Conservation (phyloP, 768 basidiomycete genomes). For the Porphyrellus cyaneotinctus region DNA sequence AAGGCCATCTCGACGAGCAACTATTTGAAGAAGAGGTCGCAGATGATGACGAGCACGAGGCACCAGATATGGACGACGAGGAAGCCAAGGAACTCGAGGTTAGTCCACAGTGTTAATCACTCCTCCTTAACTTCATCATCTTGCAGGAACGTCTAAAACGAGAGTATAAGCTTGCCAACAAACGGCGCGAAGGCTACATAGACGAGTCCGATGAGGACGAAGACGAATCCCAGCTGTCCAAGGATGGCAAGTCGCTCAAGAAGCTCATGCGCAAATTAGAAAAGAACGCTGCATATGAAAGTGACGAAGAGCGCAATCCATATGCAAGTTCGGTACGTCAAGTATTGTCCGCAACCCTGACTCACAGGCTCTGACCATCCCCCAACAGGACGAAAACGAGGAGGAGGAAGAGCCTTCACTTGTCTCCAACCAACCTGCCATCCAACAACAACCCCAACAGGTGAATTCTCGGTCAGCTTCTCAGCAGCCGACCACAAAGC, state of each 20-base stretch:
- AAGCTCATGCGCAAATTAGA: conserved; percentile 83
- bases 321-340: conserved; percentile 70
- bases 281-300: conserved; percentile 78
- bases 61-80: conserved; percentile 72
- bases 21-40: conserved; percentile 81
- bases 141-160: conserved; percentile 76
- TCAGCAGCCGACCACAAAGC: conserved; percentile 31
- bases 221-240: conserved; percentile 54
- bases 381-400: conserved; percentile 59
- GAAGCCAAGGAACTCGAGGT: conserved; percentile 83
- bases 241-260: conserved; percentile 76
- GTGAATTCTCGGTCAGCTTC: conserved; percentile 45
- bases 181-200: conserved; percentile 61
- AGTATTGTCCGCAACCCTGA: neutral
- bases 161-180: conserved; percentile 77
- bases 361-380: neutral
- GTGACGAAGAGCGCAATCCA: conserved; percentile 76
- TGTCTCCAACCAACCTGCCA: conserved; percentile 41
- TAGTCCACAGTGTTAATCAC: conserved; percentile 12
- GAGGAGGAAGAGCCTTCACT: conserved; percentile 60
- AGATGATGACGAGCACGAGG: conserved; percentile 81
- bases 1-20: conserved; percentile 81
- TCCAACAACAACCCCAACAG: conserved; percentile 40
- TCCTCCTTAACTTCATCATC: neutral
- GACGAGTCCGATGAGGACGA: conserved; percentile 77